Conservation (phyloP, 1,284 basidiomycete genomes). For the Microbotryomycetes sp. region DNA sequence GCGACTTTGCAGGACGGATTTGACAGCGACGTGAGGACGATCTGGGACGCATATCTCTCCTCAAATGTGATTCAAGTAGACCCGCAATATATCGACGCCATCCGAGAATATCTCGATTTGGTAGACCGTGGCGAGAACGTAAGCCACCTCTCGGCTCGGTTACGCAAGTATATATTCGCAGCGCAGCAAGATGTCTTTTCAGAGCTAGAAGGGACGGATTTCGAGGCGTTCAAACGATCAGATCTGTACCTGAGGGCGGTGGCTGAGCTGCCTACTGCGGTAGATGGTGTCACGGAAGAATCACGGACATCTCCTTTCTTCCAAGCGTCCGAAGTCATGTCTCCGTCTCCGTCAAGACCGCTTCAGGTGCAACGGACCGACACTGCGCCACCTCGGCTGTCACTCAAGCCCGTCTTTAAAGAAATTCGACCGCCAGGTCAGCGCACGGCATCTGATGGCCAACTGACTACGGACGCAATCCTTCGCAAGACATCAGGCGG, state of each 20-base stretch:
- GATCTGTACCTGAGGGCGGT: constrained; percentile 85
- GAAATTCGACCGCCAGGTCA: background rate
- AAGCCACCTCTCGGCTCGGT: constrained; percentile 52
- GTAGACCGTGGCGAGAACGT: constrained; percentile 37
- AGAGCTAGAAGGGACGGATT: constrained; percentile 79
- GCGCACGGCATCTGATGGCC: background rate
- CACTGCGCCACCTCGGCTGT: constrained; percentile 25
- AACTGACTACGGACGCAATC: background rate
- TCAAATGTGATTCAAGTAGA: constrained; percentile 54
- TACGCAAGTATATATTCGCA: constrained; percentile 67
- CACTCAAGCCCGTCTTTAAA: constrained; percentile 17
- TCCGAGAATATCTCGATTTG: constrained; percentile 58
- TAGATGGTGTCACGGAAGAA: background rate
- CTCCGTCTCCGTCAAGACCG: background rate
- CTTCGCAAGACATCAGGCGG: constrained; percentile 14
- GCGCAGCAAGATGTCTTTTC: constrained; percentile 78
- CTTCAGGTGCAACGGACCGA: too few species aligned
- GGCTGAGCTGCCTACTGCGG: constrained; percentile 51
- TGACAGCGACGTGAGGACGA: constrained; percentile 76
- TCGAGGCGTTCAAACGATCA: constrained; percentile 74
- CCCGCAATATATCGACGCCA: constrained; percentile 58
- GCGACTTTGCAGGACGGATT: constrained; percentile 16
- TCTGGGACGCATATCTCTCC: constrained; percentile 77
- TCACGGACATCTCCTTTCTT: background rate
- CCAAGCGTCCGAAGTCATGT: background rate